These are phyloP conservation scores for Xerocomus potaroensis DNA, from an alignment of 768 basidiomycete genomes.

Conservation along the genomic window DNA sequence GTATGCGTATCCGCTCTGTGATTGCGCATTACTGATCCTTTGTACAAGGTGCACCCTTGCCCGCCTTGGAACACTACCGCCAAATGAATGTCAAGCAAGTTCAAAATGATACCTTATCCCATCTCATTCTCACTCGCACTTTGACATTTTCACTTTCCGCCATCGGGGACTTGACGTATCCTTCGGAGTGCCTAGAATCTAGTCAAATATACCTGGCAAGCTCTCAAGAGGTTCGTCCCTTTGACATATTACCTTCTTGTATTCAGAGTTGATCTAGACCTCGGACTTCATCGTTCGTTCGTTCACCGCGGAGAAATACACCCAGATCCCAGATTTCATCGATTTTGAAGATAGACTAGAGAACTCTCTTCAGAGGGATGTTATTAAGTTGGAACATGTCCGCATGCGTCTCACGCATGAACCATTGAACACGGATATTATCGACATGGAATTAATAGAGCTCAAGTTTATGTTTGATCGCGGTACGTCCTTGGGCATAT, in stretches of 20 bases:
- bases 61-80: conserved; percentile 77
- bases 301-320: conserved; percentile 77
- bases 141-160: conserved; percentile 76
- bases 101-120: conserved; percentile 86
- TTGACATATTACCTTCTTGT: not conserved
- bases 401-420: conserved; percentile 82
- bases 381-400: conserved; percentile 78
- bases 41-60: conserved; percentile 59
- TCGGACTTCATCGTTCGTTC: conserved; percentile 78
- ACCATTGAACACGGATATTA: conserved; percentile 59
- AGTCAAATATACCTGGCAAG: conserved; percentile 80
- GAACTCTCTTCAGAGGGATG: conserved; percentile 80
- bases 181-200: conserved; percentile 72
- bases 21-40: conserved; percentile 1
- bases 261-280: conserved; percentile 42
- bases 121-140: conserved; percentile 72
- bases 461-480: conserved; percentile 80
- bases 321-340: conserved; percentile 87
- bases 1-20: conserved; percentile 34
- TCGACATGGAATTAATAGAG: conserved; percentile 82
- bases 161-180: conserved; percentile 69
- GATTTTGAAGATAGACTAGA: conserved; percentile 76
- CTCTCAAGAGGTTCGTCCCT: conserved; percentile 62
- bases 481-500: conserved; percentile 37
- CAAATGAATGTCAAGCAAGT: conserved; percentile 77